Evolutionary conservation across 202 grass and related monocot species (phyloP).

Genomic region (Elaeis oleifera): DNA sequence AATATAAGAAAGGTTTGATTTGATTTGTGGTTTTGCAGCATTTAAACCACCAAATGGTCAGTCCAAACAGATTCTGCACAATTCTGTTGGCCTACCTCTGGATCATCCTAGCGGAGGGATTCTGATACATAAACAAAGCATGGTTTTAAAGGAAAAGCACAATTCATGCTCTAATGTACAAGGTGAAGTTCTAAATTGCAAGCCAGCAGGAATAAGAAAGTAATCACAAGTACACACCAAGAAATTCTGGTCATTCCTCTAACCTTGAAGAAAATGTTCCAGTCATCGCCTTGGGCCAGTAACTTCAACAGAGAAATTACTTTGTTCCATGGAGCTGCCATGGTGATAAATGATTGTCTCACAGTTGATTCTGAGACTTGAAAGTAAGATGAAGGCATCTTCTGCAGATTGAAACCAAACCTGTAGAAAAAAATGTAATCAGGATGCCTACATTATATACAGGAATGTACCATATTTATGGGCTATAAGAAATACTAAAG

Average conservation of each 20-base stretch:
- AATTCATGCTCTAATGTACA: no score
- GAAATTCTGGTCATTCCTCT: conserved; percentile 1
- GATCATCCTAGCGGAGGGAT: no score
- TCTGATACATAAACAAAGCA: no score
- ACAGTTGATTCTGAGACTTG: conserved; percentile 43
- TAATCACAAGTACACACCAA: neutral
- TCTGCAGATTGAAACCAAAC: conserved; percentile 62
- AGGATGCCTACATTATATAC: no score
- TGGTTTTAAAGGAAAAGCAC: no score
- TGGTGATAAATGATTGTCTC: conserved; percentile 29
- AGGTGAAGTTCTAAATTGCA: neutral
- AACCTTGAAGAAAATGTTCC: conserved; percentile 71
- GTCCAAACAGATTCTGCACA: no score
- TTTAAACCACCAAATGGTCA: no score
- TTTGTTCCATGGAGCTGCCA: conserved; percentile 69
- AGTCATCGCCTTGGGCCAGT: conserved; percentile 70
- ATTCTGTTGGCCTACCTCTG: no score
- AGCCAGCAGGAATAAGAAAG: neutral
- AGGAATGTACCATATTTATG: no score
- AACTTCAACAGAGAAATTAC: conserved; percentile 51
- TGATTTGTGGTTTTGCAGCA: neutral
- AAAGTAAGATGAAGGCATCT: conserved; percentile 66
- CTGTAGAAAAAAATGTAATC: conserved; percentile 27
- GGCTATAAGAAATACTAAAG: no score
- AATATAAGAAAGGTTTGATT: neutral